Evolutionary conservation across 2,329 filamentous ascomycete species (phyloP).

Genomic region (Colletotrichum nymphaeae): DNA sequence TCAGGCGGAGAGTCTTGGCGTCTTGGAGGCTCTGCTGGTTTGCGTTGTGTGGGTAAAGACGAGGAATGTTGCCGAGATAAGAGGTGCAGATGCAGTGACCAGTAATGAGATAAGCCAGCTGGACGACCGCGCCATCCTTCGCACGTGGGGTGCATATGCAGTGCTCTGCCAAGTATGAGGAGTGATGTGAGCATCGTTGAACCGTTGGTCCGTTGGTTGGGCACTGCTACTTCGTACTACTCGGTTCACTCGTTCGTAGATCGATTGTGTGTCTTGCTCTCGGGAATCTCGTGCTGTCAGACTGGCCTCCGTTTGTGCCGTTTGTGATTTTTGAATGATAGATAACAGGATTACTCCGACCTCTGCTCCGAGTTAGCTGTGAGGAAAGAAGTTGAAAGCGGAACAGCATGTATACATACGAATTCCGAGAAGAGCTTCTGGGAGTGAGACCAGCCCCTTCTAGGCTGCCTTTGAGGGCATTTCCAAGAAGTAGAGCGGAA

Average conservation of each 20-base stretch:
- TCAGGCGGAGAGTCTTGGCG: background rate
- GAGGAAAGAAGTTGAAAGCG: too few relatives aligned
- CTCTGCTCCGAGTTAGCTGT: too few relatives aligned
- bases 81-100: conserved; percentile 2
- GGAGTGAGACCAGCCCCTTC: too few relatives aligned
- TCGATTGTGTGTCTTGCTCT: conserved; percentile 6
- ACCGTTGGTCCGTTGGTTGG: conserved; percentile 5
- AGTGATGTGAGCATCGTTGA: conserved; percentile 12
- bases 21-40: conserved; percentile 6
- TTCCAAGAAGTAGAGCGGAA: too few relatives aligned
- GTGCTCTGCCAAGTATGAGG: conserved; percentile 5
- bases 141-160: conserved; percentile 29
- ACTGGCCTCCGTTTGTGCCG: background rate
- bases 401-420: too few relatives aligned
- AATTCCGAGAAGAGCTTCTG: too few relatives aligned
- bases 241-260: background rate
- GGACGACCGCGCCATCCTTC: conserved; percentile 1
- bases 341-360: too few relatives aligned
- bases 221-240: background rate
- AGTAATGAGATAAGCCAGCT: conserved; percentile 13
- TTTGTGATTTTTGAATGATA: too few relatives aligned
- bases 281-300: background rate
- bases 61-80: conserved; percentile 17
- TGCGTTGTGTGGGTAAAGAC: background rate
- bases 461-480: too few relatives aligned